These are phyloP conservation scores for Zalaria obscura DNA, from an alignment of 2,329 filamentous ascomycete genomes.

Conservation along the genomic window DNA sequence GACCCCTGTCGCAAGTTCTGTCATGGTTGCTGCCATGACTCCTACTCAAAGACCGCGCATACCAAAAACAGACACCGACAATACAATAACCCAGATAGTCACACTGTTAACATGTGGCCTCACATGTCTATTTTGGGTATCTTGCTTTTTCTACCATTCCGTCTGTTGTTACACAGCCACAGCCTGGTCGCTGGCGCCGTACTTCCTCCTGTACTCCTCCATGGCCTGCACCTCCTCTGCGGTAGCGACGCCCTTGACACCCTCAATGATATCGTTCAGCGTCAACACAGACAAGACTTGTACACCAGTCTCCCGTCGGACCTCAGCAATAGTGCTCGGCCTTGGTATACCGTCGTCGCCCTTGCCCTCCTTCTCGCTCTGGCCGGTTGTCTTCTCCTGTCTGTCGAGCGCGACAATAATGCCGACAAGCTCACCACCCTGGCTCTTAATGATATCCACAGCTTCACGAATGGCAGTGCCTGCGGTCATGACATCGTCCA, in stretches of 20 bases:
- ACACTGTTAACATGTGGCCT: no score
- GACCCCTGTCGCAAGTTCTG: no score
- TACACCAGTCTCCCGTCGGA: slow-evolving; percentile 69
- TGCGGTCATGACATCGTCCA: slow-evolving; percentile 94
- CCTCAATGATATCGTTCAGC: slow-evolving; percentile 58
- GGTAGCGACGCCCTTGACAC: slow-evolving; percentile 27
- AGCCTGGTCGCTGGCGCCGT: slow-evolving; percentile 13
- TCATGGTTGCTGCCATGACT: no score
- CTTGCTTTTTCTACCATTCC: slow-evolving; percentile 1
- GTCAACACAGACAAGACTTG: slow-evolving; percentile 75
- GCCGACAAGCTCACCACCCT: slow-evolving; percentile 73
- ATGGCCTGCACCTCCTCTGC: slow-evolving; percentile 40
- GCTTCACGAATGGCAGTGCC: slow-evolving; percentile 90
- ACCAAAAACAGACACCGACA: no score
- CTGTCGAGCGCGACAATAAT: slow-evolving; percentile 83
- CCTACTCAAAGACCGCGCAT: no score
- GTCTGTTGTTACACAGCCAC: neutral
- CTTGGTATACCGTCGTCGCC: slow-evolving; percentile 53
- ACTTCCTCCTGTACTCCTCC: slow-evolving; percentile 52
- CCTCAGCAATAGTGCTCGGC: slow-evolving; percentile 72
- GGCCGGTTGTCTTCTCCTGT: slow-evolving; percentile 62
- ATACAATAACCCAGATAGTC: no score
- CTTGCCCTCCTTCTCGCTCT: slow-evolving; percentile 22
- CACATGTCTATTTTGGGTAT: slow-evolving; percentile 1
- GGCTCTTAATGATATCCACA: slow-evolving; percentile 71